Base-by-base conservation (phyloP, 164 flowering plant genomes). In the Vitis rupestris region DNA sequence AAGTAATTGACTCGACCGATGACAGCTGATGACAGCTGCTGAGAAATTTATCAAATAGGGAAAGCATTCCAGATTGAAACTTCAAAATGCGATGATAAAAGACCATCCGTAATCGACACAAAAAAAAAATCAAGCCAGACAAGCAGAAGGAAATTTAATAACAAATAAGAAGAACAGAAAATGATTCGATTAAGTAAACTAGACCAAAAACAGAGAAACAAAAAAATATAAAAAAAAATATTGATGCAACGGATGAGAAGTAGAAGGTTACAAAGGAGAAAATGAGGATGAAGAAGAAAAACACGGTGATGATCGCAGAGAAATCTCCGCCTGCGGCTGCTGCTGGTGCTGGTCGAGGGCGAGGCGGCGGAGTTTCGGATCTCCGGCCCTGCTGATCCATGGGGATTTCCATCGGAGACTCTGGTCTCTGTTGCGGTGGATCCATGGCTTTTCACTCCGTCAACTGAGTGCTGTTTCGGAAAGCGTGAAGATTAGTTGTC, bases 281-380 rank as follows among this genome's bases (percentile, higher is more conserved):
- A n/a, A 81, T 70, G 59, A 76, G 72, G 60, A 79, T 14, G 70
- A 84, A 75, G 59, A 59, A 50, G 17, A 78, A 11, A 48, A 84
- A 30, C 52, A 78, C 79, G 0, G 74, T 65, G 71, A 78, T 10
- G 68, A 76, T 71, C 65, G 77, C 63, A n/a, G 76, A 47, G 52
- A 65, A 50, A 65, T 74, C 80, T 19, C 80, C 81, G 30, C 74
- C 71, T 9, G 74, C 4, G 63, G 50, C 44, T 6, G 16, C 62
- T 72, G 8, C 70, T 59, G 16, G 62, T 49, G 31, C 48, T 8
- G 58, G 37, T 3, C 17, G 71, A 29, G 61, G 64, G 14, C 63
- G 71, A 50, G 69, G 54, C 64, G 2, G 80, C 19, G 78, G 69
- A 23, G 64, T 49, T 52, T 65, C 70, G 0, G 61, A 73, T 68